These are phyloP conservation scores for Rhizopus stolonifer DNA, from an alignment of 371 early-diverging fungal species.

Conservation along the genomic window DNA sequence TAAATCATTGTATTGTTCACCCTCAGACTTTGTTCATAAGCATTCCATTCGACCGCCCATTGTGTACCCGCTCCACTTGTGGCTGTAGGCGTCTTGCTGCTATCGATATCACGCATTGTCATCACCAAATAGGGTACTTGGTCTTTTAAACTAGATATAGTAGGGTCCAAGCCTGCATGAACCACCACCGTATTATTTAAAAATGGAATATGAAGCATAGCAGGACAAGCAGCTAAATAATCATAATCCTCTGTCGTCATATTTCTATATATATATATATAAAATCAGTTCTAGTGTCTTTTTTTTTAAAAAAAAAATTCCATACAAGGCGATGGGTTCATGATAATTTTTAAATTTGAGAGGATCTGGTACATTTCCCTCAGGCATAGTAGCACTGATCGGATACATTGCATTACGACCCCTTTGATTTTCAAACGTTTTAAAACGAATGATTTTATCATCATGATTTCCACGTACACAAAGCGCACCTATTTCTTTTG, in stretches of 20 bases:
- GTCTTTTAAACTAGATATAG: slow-evolving; percentile 17
- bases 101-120: slow-evolving; percentile 60
- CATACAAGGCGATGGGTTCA: slow-evolving; percentile 39
- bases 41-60: slow-evolving; percentile 54
- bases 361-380: slow-evolving; percentile 43
- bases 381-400: slow-evolving; percentile 24
- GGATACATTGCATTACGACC: slow-evolving; percentile 30
- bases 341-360: slow-evolving; percentile 46
- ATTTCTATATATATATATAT: slow-evolving; percentile 17
- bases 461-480: slow-evolving; percentile 83
- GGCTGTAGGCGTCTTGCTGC: slow-evolving; percentile 34
- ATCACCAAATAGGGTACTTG: slow-evolving; percentile 54
- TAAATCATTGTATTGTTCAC: slow-evolving; percentile 32
- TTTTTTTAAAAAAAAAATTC: too few species aligned
- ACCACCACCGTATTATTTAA: slow-evolving; percentile 58
- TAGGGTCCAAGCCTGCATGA: slow-evolving; percentile 71
- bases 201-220: slow-evolving; percentile 56
- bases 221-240: slow-evolving; percentile 59
- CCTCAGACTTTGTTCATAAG: slow-evolving; percentile 22
- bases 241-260: slow-evolving; percentile 56
- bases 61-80: slow-evolving; percentile 41
- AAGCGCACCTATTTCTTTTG: slow-evolving; percentile 49
- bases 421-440: slow-evolving; percentile 41
- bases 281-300: not conserved
- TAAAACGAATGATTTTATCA: slow-evolving; percentile 66